Conservation (phyloP, 768 basidiomycete species). For the Pleurotus sapidus region DNA sequence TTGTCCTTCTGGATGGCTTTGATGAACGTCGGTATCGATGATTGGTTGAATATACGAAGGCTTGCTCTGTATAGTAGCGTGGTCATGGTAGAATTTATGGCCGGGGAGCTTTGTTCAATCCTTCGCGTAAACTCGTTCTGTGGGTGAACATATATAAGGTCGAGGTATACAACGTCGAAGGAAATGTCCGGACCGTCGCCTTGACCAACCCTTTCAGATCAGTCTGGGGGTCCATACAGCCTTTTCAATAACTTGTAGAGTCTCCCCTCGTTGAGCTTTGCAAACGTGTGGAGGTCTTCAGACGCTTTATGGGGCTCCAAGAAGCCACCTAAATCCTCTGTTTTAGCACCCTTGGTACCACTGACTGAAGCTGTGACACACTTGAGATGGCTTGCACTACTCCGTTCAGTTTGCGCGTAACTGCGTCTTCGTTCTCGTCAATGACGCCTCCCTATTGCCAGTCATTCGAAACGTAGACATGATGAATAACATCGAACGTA, state of each 20-base stretch:
- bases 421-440: conserved; percentile 72
- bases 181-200: conserved; percentile 53
- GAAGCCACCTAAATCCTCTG: conserved; percentile 38
- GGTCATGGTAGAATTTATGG: conserved; percentile 64
- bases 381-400: conserved; percentile 60
- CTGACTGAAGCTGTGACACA: conserved; percentile 27
- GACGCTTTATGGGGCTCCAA: conserved; percentile 70
- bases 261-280: conserved; percentile 81
- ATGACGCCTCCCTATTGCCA: conserved; percentile 78
- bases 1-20: conserved; percentile 57
- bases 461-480: background rate
- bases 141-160: background rate
- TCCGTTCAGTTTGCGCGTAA: conserved; percentile 50
- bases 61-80: conserved; percentile 67
- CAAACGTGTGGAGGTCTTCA: conserved; percentile 81
- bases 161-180: background rate
- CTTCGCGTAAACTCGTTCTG: conserved; percentile 80
- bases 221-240: conserved; percentile 79
- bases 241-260: conserved; percentile 83
- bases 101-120: conserved; percentile 65
- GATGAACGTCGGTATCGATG: conserved; percentile 79
- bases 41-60: conserved; percentile 78
- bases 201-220: conserved; percentile 82
- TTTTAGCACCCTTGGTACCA: conserved; percentile 4
- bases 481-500: conserved; percentile 33